These are phyloP conservation scores for Poteriospumella lacustris DNA, from an alignment of 108 stramenopile species.

Conservation along the genomic window DNA sequence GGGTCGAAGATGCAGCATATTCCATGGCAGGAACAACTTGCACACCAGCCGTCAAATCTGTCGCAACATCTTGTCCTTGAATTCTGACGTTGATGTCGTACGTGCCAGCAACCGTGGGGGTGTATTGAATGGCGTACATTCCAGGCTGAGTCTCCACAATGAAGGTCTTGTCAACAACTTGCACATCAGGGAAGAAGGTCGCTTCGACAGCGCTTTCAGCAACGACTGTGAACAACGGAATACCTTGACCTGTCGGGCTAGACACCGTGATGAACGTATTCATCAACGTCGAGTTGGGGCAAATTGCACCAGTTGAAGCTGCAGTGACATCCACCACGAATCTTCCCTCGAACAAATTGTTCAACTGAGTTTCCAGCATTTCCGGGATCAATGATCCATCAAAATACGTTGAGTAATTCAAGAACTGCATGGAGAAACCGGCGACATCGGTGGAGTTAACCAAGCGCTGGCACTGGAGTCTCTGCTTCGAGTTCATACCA, in stretches of 20 bases:
- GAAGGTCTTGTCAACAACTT: conserved; percentile 45
- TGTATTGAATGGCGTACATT: conserved; percentile 58
- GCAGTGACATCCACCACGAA: not conserved
- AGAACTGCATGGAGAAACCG: no score
- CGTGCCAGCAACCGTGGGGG: conserved; percentile 57
- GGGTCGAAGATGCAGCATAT: conserved; percentile 49
- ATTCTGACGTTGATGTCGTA: conserved; percentile 57
- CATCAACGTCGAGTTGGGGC: not conserved
- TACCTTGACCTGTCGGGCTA: not conserved
- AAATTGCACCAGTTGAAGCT: not conserved
- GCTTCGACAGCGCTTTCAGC: not conserved
- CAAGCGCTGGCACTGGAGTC: conserved; percentile 47
- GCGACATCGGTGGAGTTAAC: no score
- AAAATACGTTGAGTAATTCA: no score
- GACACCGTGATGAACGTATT: not conserved
- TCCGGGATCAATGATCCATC: no score
- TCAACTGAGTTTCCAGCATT: no score
- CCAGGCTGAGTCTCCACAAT: conserved; percentile 36
- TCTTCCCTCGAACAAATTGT: not conserved
- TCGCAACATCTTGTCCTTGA: conserved; percentile 43
- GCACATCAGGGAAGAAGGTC: not conserved
- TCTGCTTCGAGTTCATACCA: conserved; percentile 57
- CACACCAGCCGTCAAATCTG: conserved; percentile 56
- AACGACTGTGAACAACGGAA: not conserved
- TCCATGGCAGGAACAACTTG: conserved; percentile 55